A percentile compares a stretch with the other conserved stretches of the same genome.
Evolutionary conservation across 1,284 basidiomycete species (phyloP).

Genomic region (Cutaneotrichosporon dermatis): DNA sequence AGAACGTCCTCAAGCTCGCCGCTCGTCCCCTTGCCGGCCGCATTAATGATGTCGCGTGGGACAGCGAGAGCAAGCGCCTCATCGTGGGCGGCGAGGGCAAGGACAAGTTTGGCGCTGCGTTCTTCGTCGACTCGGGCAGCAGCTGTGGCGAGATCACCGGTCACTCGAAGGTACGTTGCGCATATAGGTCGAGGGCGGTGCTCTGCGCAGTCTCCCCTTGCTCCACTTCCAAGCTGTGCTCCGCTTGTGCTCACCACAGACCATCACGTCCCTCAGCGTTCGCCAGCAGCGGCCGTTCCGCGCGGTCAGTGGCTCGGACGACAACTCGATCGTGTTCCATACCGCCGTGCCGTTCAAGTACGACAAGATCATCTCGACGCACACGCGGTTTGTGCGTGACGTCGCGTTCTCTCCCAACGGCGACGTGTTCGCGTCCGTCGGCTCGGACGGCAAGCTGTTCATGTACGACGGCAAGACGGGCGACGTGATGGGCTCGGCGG

Average conservation of each 20-base stretch:
- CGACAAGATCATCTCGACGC: constrained; percentile 81
- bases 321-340: constrained; percentile 71
- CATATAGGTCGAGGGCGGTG: too few species aligned
- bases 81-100: constrained; percentile 94
- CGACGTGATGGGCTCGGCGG: constrained; percentile 66
- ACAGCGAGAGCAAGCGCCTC: constrained; percentile 91
- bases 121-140: constrained; percentile 81
- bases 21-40: constrained; percentile 75
- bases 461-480: constrained; percentile 89
- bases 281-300: constrained; percentile 84
- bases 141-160: constrained; percentile 91
- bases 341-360: constrained; percentile 82
- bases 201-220: too few species aligned
- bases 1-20: constrained; percentile 78
- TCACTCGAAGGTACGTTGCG: constrained; percentile 69
- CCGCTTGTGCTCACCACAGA: constrained; percentile 47
- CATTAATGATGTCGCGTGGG: constrained; percentile 93
- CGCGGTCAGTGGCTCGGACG: constrained; percentile 83
- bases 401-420: constrained; percentile 78
- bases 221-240: too few species aligned
- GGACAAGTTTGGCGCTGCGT: constrained; percentile 84
- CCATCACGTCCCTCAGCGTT: constrained; percentile 86
- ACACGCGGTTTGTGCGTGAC: constrained; percentile 92
- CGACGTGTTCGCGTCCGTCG: constrained; percentile 79
- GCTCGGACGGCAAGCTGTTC: constrained; percentile 83